Evolutionary conservation across 179 eudicot species (phyloP).

Genomic region (Nepenthes alata): DNA sequence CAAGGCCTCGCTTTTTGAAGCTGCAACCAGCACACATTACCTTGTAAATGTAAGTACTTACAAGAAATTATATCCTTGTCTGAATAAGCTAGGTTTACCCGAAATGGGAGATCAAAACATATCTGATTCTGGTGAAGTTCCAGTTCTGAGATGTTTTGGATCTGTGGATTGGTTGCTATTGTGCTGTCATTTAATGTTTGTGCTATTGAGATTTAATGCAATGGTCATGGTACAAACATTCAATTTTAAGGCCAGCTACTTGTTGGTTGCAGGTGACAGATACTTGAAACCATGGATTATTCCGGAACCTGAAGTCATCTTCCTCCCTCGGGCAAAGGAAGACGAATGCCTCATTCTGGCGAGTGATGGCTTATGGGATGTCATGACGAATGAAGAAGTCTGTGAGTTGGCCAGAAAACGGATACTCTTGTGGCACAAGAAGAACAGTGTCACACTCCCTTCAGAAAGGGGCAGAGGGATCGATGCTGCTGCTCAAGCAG

Average conservation of each 20-base stretch:
- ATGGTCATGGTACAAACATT: no score
- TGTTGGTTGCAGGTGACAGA: conserved; percentile 26
- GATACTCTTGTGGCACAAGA: conserved; percentile 35
- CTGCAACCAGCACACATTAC: no score
- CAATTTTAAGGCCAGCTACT: neutral
- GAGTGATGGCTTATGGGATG: conserved; percentile 44
- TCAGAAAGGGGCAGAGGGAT: conserved; percentile 23
- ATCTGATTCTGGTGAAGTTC: no score
- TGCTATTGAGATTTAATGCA: no score
- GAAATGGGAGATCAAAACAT: no score
- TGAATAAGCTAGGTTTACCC: no score
- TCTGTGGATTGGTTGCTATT: no score
- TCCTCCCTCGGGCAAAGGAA: conserved; percentile 29
- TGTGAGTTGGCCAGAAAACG: conserved; percentile 32
- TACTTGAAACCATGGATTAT: conserved; percentile 36
- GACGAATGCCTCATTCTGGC: conserved; percentile 38
- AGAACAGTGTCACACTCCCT: conserved; percentile 20
- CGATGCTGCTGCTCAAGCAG: conserved; percentile 37
- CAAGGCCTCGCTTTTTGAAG: no score
- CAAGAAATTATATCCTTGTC: no score
- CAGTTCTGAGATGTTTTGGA: no score
- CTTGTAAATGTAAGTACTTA: no score
- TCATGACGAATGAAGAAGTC: conserved; percentile 33
- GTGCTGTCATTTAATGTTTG: no score
- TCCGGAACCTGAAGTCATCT: conserved; percentile 34